phyloP scores from a whole-genome alignment of 2,329 filamentous ascomycete genomes.

The Trichoderma aggressivum region DNA sequence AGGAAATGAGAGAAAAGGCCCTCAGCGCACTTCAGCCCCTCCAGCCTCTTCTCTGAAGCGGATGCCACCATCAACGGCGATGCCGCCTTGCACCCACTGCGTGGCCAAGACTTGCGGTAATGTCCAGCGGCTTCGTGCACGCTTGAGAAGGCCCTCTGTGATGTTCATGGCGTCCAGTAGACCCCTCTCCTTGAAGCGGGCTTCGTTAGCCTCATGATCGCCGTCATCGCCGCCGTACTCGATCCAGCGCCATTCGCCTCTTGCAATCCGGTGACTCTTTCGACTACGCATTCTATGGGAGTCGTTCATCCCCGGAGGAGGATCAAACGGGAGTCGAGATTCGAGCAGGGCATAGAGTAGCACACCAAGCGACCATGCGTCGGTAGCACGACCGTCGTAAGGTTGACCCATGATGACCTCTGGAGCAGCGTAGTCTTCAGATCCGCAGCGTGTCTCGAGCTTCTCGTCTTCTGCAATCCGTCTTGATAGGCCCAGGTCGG shows the following conservation, averaged over 20 bases:
- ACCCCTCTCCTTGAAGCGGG: slow-evolving; percentile 59
- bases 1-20: neutral
- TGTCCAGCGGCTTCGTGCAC: slow-evolving; percentile 73
- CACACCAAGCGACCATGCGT: slow-evolving; percentile 94
- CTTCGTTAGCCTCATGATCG: slow-evolving; percentile 70
- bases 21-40: slow-evolving; percentile 46
- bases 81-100: slow-evolving; percentile 73
- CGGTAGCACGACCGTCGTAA: slow-evolving; percentile 87
- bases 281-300: slow-evolving; percentile 72
- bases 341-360: slow-evolving; percentile 91
- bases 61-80: slow-evolving; percentile 63
- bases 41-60: slow-evolving; percentile 58
- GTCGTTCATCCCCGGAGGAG: slow-evolving; percentile 75
- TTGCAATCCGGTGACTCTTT: slow-evolving; percentile 89
- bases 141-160: slow-evolving; percentile 79
- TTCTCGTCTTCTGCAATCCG: slow-evolving; percentile 82
- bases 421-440: slow-evolving; percentile 94
- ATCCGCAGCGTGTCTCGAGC: slow-evolving; percentile 90
- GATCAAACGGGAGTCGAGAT: slow-evolving; percentile 89
- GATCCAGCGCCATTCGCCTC: slow-evolving; percentile 94
- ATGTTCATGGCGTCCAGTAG: slow-evolving; percentile 74
- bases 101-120: slow-evolving; percentile 69
- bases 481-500: slow-evolving; percentile 85
- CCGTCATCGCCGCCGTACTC: slow-evolving; percentile 79
- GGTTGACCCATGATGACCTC: slow-evolving; percentile 94